Percentiles rank a stretch among this genome's conserved stretches.
phyloP scores from a whole-genome alignment of 495 filamentous ascomycete genomes.

The Neurospora intermedia region DNA sequence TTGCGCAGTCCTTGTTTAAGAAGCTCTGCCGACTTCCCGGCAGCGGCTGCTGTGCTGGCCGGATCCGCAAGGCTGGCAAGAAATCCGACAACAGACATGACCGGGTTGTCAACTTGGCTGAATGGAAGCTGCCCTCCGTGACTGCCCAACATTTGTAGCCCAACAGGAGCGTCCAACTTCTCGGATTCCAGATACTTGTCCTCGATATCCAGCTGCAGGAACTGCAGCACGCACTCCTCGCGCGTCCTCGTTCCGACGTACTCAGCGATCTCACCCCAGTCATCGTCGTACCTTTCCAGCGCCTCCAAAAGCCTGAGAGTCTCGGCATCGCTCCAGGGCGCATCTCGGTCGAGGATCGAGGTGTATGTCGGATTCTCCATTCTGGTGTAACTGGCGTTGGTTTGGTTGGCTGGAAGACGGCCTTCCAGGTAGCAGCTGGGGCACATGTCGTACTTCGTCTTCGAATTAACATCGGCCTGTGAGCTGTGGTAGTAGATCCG shows the following conservation, averaged over 20 bases:
- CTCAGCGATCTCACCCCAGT: conserved; percentile 87
- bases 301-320: conserved; percentile 76
- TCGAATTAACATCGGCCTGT: conserved; percentile 44
- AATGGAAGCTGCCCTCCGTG: conserved; percentile 71
- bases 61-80: conserved; percentile 82
- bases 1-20: conserved; percentile 65
- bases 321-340: conserved; percentile 85
- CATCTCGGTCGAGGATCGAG: conserved; percentile 62
- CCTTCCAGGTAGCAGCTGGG: conserved; percentile 79
- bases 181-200: conserved; percentile 79
- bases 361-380: conserved; percentile 77
- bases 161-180: conserved; percentile 44
- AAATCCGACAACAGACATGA: conserved; percentile 90
- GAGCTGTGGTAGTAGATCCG: conserved; percentile 80
- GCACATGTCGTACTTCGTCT: conserved; percentile 74
- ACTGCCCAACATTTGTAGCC: conserved; percentile 49
- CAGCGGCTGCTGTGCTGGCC: conserved; percentile 76
- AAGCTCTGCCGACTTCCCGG: conserved; percentile 71
- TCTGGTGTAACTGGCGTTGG: conserved; percentile 65
- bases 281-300: conserved; percentile 82
- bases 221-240: conserved; percentile 94
- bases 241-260: conserved; percentile 85
- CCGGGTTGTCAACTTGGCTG: conserved; percentile 82
- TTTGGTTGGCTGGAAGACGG: conserved; percentile 63
- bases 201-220: conserved; percentile 83